Evolutionary conservation across 2,329 filamentous ascomycete genomes (phyloP), one percentile per base, ranked within the genome.

Genomic region (Xylariales sp.): DNA sequence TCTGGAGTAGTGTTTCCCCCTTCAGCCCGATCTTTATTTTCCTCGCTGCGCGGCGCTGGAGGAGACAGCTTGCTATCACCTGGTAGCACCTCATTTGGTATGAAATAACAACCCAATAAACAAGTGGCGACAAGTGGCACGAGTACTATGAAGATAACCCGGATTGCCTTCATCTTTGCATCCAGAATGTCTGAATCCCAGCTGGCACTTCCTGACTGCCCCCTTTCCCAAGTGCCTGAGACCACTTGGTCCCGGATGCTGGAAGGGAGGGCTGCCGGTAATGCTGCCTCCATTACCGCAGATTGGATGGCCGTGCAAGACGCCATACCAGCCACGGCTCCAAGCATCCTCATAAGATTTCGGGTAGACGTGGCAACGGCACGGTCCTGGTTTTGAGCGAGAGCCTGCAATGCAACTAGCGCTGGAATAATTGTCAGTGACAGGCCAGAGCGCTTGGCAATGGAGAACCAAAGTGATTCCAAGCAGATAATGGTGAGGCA

Each of bases 341-440:
- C 53, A 4, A 56, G 40, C 20, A 45, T 46, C n/a, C 55, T 47
- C 12, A 55, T 28, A 7, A 56, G 39, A 34, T 55, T 56, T n/a
- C 54, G 46, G 6, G 49, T 49, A 2, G 48, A 51, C 10, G 52
- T 56, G 3, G 48, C 47, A 12, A 55, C 54, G 8, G 55, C 55
- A n/a, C 55, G 51, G 33, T 56, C 47, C 15, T 47, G 35, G 3
- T 14, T 24, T 16, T 27, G 41, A 2, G 48, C 51, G 4, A 52
- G 33, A 11, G 55, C 52, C 24, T 57, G 50, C 7, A 57, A 23
- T 3, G 48, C 54, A n/a, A 59, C 53, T 4, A 57, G 42, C 25
- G 44, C 52, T 54, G 19, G n/a, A n/a, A n/a, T n/a, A n/a, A n/a
- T n/a, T n/a, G n/a, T n/a, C n/a, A n/a, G 20, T 2, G 7, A 21